These are phyloP conservation scores for Malus hybrid DNA, from an alignment of 331 rosid species.

Conservation along the genomic window DNA sequence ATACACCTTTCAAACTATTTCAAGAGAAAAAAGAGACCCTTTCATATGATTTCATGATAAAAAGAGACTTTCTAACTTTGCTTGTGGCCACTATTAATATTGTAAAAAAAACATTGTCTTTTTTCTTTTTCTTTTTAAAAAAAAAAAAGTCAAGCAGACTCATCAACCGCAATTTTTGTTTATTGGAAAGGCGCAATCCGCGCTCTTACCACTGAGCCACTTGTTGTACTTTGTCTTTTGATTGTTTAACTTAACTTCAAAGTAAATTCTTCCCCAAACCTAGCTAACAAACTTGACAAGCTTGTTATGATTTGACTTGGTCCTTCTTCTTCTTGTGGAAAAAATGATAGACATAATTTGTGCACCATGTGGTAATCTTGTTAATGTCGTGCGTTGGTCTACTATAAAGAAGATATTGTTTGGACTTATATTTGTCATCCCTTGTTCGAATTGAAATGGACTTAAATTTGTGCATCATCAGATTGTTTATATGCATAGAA, in stretches of 20 bases:
- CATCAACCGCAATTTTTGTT: too few species aligned
- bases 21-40: background rate
- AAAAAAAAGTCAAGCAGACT: too few species aligned
- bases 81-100: background rate
- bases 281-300: background rate
- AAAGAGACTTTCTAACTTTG: background rate
- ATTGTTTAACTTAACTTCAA: background rate
- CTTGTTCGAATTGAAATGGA: background rate
- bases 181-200: rapidly evolving
- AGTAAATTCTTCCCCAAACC: background rate
- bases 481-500: too few species aligned
- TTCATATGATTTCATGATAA: too few species aligned
- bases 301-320: background rate
- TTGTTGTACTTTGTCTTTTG: background rate
- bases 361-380: background rate
- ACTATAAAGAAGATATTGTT: too few species aligned
- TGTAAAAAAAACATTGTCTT: background rate
- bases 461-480: too few species aligned
- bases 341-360: background rate
- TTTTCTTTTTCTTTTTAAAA: background rate
- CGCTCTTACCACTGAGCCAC: too few species aligned
- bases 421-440: background rate
- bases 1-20: background rate
- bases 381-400: background rate
- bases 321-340: background rate